Base-by-base conservation (phyloP, 176 grass and related monocot genomes). In the Oryza brachyantha region DNA sequence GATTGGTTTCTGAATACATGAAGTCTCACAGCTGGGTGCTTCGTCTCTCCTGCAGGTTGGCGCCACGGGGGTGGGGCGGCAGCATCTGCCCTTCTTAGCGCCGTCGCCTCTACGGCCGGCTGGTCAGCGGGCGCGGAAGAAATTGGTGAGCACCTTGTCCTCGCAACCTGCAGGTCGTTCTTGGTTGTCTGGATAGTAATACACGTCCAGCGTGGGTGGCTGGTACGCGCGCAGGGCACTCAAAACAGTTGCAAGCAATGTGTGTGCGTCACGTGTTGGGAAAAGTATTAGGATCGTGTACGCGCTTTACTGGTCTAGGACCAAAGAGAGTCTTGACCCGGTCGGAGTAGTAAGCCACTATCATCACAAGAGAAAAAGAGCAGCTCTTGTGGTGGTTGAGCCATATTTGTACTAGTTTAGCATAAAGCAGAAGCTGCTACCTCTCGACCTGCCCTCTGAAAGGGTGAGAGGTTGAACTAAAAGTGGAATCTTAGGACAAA, bases 61-160 rank as follows among this genome's bases (percentile, higher is more conserved):
- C 38, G 62, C 67, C 78, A 66, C 19, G 45, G 43, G 45, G 34
- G 73, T 24, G 45, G 43, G 45, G 34, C 78, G 70, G 42, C 68
- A 62, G 1, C 90, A 72, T 14, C 24, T 82, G 79, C 64, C 74
- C 40, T 72, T 75, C 19, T 35, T 38, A 25, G 77, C 61, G 57
- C 85, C 89, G 5, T 42, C 66, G 3, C 64, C 66, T 25, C 26
- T 78, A 9, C 34, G 22, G 50, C 26, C 78, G 19, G 26, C 29
- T 0, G 78, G 82, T 0, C 90, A 85, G 79, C 83, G 82, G 29
- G 43, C 79, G 4, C 79, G 74, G 7, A 92, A 92, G 78, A 92
- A 92, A 67, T 42, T 88, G 83, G 90, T 92, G 61, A 91, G 76
- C 29, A 29, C 38, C 38, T 50, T 27, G 64, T 37, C 32, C 48